A percentile compares a stretch with the other conserved stretches of the same genome.
Conservation (phyloP, 768 basidiomycete genomes). For the Lactifluus volemus region DNA sequence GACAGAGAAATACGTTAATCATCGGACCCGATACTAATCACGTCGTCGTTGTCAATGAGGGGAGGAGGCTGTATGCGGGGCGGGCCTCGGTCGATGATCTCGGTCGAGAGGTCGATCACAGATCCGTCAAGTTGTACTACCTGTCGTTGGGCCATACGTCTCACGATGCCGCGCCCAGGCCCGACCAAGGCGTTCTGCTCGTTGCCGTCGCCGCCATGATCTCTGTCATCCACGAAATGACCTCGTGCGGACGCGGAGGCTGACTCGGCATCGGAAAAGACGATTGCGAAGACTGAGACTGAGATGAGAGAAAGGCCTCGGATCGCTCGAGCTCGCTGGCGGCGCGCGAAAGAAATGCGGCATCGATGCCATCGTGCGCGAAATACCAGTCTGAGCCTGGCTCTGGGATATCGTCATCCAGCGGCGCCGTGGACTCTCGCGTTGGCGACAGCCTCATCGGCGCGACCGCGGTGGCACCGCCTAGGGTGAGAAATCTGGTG, state of each 20-base stretch:
- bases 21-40: slow-evolving; percentile 13
- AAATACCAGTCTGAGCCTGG: slow-evolving; percentile 26
- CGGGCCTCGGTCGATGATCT: slow-evolving; percentile 6
- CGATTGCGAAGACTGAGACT: slow-evolving; percentile 5
- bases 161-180: slow-evolving; percentile 42
- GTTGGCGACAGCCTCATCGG: slow-evolving; percentile 9
- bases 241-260: slow-evolving; percentile 21
- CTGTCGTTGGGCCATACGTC: slow-evolving; percentile 30
- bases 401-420: slow-evolving; percentile 9
- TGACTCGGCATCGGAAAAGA: slow-evolving; percentile 2
- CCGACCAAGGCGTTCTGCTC: slow-evolving; percentile 40
- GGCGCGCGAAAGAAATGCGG: slow-evolving; percentile 33
- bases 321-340: slow-evolving; percentile 27
- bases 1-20: no score
- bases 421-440: slow-evolving; percentile 3
- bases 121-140: slow-evolving; percentile 14
- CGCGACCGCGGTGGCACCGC: not conserved
- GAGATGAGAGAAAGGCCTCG: slow-evolving; percentile 14
- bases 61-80: not conserved
- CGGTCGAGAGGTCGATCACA: slow-evolving; percentile 53
- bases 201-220: slow-evolving; percentile 59
- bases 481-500: not conserved
- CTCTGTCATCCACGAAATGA: slow-evolving; percentile 38
- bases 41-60: slow-evolving; percentile 3
- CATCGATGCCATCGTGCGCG: slow-evolving; percentile 31